These are phyloP conservation scores for Aspergillus vadensis DNA, from an alignment of 2,329 filamentous ascomycete species.

Conservation along the genomic window DNA sequence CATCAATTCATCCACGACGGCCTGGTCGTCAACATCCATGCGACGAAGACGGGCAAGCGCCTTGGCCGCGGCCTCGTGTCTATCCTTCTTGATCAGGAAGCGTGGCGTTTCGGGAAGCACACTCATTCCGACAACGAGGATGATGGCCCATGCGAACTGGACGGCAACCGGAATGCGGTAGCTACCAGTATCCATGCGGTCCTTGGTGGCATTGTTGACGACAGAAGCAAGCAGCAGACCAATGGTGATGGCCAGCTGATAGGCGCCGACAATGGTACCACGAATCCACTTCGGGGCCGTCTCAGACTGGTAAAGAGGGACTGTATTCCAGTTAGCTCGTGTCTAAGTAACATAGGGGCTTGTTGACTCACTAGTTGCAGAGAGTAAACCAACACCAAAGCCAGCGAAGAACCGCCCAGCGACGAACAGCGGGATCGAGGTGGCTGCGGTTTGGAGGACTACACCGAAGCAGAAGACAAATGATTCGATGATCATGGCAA, in stretches of 20 bases:
- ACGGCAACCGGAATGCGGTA: conserved; percentile 80
- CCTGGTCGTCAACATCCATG: conserved; percentile 64
- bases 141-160: conserved; percentile 77
- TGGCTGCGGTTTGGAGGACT: conserved; percentile 35
- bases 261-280: conserved; percentile 73
- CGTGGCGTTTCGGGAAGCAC: conserved; percentile 80
- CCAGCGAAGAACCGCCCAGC: conserved; percentile 54
- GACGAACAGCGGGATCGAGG: conserved; percentile 42
- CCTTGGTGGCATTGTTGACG: conserved; percentile 70
- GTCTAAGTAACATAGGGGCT: not conserved
- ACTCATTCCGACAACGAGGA: conserved; percentile 70
- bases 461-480: conserved; percentile 40
- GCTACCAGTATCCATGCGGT: conserved; percentile 61
- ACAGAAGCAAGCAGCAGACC: conserved; percentile 72
- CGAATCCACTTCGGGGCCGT: conserved; percentile 72
- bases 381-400: conserved; percentile 73
- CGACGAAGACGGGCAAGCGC: conserved; percentile 70
- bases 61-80: conserved; percentile 63
- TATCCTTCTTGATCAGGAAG: conserved; percentile 77
- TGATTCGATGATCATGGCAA: conserved; percentile 42
- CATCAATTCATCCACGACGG: conserved; percentile 73
- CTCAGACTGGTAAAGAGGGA: conserved; percentile 75
- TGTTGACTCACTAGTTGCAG: conserved; percentile 66
- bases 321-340: conserved; percentile 16
- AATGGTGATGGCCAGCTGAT: conserved; percentile 79